Evolutionary conservation across 1,139 yeast genomes (phyloP), one percentile per base, ranked within the genome.

Genomic region (Candida frijolesensis): DNA sequence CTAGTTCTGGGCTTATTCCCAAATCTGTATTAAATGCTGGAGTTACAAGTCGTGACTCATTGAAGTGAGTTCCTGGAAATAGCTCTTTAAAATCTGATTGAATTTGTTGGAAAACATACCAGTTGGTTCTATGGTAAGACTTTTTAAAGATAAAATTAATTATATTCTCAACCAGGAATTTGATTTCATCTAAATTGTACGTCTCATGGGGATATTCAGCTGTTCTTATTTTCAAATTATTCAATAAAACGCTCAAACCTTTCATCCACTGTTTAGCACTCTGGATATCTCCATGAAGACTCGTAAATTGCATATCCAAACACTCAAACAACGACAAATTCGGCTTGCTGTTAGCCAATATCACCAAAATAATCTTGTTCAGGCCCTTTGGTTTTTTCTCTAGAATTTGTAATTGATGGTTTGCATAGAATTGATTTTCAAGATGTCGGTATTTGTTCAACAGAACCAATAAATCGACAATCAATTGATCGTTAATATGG

Each of bases 1-100:
- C 47, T 4, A n/a, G 14, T 25, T 33, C 45, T 34, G 12, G 16
- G 14, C 19, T 11, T 16, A 22, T 16, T 11, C 18, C 41, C 27
- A 38, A 38, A 25, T 38, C 42, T n/a, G 27, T 19, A 38, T 38
- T 38, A 15, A 38, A 38, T 4, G 30, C 42, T 4, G 42, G 42
- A n/a, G 42, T 38, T 42, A 46, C 6, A 46, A 44, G 42, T 48
- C 46, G 14, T 41, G 50, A 40, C 40, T 39, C 19, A 47, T 44
- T 16, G 42, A 40, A 34, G 18, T 40, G 15, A 19, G 22, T 11
- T 5, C 29, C 32, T n/a, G 30, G 47, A 33, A 44, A 50, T 10
- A 50, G 10, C 14, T 32, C 44, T 27, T 45, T 15, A 37, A 45
- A 50, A 33, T 50, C 50, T 14, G 35, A 15, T 19, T 42, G 45